Conservation (phyloP, 2,329 filamentous ascomycete genomes). For the Colletotrichum sp. region DNA sequence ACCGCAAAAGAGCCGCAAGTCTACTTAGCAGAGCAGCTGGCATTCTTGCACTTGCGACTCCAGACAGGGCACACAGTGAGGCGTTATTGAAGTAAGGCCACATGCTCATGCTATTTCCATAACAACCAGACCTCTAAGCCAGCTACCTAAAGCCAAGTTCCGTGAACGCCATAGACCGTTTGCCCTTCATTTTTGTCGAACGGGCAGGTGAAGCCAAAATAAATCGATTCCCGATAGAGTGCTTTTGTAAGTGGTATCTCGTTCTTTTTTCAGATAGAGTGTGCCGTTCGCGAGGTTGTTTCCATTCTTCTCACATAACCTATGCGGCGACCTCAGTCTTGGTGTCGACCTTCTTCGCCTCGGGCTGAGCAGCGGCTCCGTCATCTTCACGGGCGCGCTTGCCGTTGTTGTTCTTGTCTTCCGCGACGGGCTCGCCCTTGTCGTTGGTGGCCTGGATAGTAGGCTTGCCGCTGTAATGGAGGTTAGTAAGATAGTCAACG, state of each 20-base stretch:
- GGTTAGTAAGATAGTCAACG: slow-evolving; percentile 1
- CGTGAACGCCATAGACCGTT: slow-evolving; percentile 21
- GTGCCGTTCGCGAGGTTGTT: not conserved
- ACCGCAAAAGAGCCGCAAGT: not conserved
- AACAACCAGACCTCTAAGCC: slow-evolving; percentile 22
- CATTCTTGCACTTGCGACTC: not conserved
- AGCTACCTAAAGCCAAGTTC: slow-evolving; percentile 18
- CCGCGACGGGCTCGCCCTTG: slow-evolving; percentile 35
- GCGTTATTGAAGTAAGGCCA: slow-evolving; percentile 1
- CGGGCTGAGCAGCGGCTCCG: slow-evolving; percentile 45
- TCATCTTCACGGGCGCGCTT: slow-evolving; percentile 65
- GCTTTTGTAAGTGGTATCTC: slow-evolving; percentile 23
- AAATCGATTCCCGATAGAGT: slow-evolving; percentile 19
- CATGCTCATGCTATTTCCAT: slow-evolving; percentile 21
- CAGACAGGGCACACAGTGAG: not conserved
- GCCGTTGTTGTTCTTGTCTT: slow-evolving; percentile 37
- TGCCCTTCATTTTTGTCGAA: slow-evolving; percentile 1
- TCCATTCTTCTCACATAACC: not conserved
- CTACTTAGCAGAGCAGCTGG: not conserved
- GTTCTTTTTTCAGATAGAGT: slow-evolving; percentile 2
- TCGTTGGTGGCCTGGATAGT: slow-evolving; percentile 52
- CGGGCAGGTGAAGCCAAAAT: slow-evolving; percentile 16
- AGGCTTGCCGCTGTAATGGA: slow-evolving; percentile 35
- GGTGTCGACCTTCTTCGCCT: slow-evolving; percentile 67
- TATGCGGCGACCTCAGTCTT: slow-evolving; percentile 41